Conservation (phyloP, 257 asterid genomes). For the Avicennia marina region DNA sequence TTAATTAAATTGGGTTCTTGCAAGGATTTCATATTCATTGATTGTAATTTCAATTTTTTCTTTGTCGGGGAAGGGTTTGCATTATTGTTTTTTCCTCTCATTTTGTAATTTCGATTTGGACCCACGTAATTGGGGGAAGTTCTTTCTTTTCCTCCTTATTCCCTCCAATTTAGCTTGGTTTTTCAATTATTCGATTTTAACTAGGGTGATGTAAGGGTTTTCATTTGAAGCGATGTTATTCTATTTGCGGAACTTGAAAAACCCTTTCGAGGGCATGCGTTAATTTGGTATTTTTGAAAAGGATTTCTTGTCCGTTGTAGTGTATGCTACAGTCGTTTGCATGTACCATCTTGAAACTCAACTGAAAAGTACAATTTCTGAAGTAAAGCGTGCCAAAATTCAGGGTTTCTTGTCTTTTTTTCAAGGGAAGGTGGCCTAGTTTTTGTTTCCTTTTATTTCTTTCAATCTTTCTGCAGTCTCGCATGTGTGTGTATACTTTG, state of each 20-base stretch:
- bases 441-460: not conserved
- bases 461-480: not conserved
- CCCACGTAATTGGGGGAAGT: conserved; percentile 21
- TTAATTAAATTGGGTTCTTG: conserved; percentile 6
- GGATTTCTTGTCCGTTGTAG: not conserved
- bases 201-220: conserved; percentile 30
- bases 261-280: conserved; percentile 10
- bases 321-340: conserved; percentile 30
- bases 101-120: conserved; percentile 18
- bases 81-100: not conserved
- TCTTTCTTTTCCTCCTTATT: not conserved
- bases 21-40: conserved; percentile 5
- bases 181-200: conserved; percentile 6
- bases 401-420: conserved; percentile 7
- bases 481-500: not conserved
- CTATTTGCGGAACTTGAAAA: conserved; percentile 23
- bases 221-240: conserved; percentile 15
- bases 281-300: not conserved
- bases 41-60: conserved; percentile 31
- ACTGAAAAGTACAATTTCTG: not conserved
- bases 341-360: conserved; percentile 20
- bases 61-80: conserved; percentile 5
- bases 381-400: conserved; percentile 6
- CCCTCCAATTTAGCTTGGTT: conserved; percentile 17
- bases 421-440: conserved; percentile 7